phyloP scores from a whole-genome alignment of 805 yeast genomes.

The Schwanniomyces vanrijiae region DNA sequence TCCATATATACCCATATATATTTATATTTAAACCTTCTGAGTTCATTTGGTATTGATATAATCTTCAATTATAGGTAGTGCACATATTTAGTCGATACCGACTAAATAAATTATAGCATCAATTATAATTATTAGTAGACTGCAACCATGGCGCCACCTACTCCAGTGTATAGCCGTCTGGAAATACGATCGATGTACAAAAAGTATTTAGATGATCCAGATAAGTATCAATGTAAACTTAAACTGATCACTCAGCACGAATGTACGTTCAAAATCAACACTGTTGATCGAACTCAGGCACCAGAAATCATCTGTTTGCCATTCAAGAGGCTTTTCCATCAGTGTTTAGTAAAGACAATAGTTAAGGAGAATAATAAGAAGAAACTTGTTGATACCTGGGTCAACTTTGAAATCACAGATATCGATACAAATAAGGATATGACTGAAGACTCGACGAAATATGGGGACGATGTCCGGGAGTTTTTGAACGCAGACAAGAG shows the following conservation, averaged over 20 bases:
- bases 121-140: too few species aligned
- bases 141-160: conserved; percentile 42
- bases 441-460: conserved; percentile 17
- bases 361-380: conserved; percentile 26
- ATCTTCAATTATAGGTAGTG: neutral
- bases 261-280: conserved; percentile 36
- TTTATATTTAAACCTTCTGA: too few species aligned
- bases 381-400: conserved; percentile 26
- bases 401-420: conserved; percentile 40
- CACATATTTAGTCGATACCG: neutral
- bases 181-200: conserved; percentile 28
- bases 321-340: conserved; percentile 40
- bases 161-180: conserved; percentile 33
- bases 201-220: conserved; percentile 27
- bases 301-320: conserved; percentile 44
- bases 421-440: conserved; percentile 28
- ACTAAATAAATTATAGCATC: too few species aligned
- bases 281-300: conserved; percentile 18
- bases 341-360: conserved; percentile 31
- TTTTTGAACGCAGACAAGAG: conserved; percentile 41
- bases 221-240: conserved; percentile 31
- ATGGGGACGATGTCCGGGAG: conserved; percentile 27
- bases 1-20: too few species aligned
- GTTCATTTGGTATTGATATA: too few species aligned
- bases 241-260: conserved; percentile 40